Percentiles rank a stretch among this genome's conserved stretches.
phyloP scores from a whole-genome alignment of 2,329 filamentous ascomycete genomes.

The Penicillium sp. region DNA sequence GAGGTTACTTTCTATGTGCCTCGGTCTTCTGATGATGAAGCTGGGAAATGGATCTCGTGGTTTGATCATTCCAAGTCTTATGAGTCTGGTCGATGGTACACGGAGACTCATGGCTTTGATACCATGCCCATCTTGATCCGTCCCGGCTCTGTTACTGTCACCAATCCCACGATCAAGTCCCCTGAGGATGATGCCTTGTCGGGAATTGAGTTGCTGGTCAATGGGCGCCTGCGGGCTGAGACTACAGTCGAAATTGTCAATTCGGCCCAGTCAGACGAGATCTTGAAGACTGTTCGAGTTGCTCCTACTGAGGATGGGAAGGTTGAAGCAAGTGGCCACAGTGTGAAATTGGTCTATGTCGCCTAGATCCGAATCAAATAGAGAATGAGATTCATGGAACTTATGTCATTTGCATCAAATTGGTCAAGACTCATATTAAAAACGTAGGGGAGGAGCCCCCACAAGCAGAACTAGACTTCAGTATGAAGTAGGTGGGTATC shows the following conservation, averaged over 20 bases:
- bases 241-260: slow-evolving; percentile 26
- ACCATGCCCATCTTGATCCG: slow-evolving; percentile 59
- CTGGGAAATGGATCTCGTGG: slow-evolving; percentile 48
- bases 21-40: slow-evolving; percentile 48
- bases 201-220: slow-evolving; percentile 31
- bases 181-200: slow-evolving; percentile 27
- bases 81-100: slow-evolving; percentile 53
- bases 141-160: slow-evolving; percentile 36
- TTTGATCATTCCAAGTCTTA: slow-evolving; percentile 45
- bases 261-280: slow-evolving; percentile 22
- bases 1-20: slow-evolving; percentile 64
- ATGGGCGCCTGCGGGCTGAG: slow-evolving; percentile 20
- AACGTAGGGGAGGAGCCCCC: neutral
- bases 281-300: slow-evolving; percentile 23
- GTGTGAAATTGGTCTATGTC: slow-evolving; percentile 23
- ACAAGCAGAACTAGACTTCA: slow-evolving; percentile 4
- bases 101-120: slow-evolving; percentile 57
- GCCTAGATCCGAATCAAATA: slow-evolving; percentile 3
- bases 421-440: slow-evolving; percentile 4
- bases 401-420: slow-evolving; percentile 1
- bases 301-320: slow-evolving; percentile 11
- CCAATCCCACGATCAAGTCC: slow-evolving; percentile 26
- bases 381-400: neutral
- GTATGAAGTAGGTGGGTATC: slow-evolving; percentile 22
- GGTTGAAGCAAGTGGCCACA: slow-evolving; percentile 16